These are phyloP conservation scores for Boletus fagicola DNA, from an alignment of 768 basidiomycete species.

Conservation along the genomic window DNA sequence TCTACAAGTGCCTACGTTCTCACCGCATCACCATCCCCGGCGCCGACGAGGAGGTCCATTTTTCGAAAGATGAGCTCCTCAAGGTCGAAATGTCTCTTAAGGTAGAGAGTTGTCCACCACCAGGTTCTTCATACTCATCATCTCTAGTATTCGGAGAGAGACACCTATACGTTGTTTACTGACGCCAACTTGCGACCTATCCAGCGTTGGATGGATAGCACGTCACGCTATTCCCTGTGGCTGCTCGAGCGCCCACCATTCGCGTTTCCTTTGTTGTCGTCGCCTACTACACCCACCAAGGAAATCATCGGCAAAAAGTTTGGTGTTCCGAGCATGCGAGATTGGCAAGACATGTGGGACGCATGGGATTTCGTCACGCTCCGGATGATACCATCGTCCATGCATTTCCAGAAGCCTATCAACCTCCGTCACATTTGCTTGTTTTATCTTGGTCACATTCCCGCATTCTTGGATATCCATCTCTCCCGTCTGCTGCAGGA, in stretches of 20 bases:
- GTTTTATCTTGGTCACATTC: slow-evolving; percentile 96
- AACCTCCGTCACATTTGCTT: slow-evolving; percentile 92
- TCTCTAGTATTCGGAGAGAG: slow-evolving; percentile 72
- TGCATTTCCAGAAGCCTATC: slow-evolving; percentile 90
- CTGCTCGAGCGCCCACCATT: slow-evolving; percentile 86
- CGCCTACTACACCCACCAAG: slow-evolving; percentile 32
- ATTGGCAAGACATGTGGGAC: slow-evolving; percentile 85
- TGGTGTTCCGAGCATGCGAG: slow-evolving; percentile 66
- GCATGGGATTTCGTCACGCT: slow-evolving; percentile 85
- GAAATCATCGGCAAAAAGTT: slow-evolving; percentile 38
- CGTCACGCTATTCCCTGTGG: slow-evolving; percentile 79
- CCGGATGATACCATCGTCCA: slow-evolving; percentile 81
- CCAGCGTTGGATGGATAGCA: slow-evolving; percentile 79
- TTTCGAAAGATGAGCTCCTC: slow-evolving; percentile 72
- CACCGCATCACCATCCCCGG: slow-evolving; percentile 58
- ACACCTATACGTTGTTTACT: slow-evolving; percentile 68
- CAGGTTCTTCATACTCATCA: background rate
- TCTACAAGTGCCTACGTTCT: slow-evolving; percentile 61
- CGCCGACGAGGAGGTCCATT: slow-evolving; percentile 43
- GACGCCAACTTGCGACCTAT: slow-evolving; percentile 78
- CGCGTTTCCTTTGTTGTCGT: slow-evolving; percentile 60
- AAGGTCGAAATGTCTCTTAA: slow-evolving; percentile 89
- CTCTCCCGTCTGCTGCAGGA: slow-evolving; percentile 72
- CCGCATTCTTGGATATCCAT: slow-evolving; percentile 89
- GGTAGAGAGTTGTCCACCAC: slow-evolving; percentile 42